Evolutionary conservation across 2,329 filamentous ascomycete genomes (phyloP), one percentile per base, ranked within the genome.

Genomic region (Ophiocordyceps robertsii): DNA sequence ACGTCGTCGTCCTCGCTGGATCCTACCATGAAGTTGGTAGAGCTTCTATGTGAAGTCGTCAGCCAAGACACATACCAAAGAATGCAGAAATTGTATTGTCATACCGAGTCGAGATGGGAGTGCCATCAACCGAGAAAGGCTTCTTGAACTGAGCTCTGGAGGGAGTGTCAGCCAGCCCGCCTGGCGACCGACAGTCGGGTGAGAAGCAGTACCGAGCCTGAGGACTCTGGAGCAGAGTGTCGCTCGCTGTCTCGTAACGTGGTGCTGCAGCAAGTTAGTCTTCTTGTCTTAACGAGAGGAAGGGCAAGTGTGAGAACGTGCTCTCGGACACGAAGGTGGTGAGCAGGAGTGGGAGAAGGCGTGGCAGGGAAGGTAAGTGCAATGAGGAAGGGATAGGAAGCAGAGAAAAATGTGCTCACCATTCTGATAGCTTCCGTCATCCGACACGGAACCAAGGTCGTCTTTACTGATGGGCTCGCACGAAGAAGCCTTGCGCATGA

Each of bases 1-100:
- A 51, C 48, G 29, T 51, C 49, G 21, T 48, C 49, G 30, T 51
- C 46, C 8, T 42, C 45, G 14, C 39, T 46, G 9, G 48, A 47
- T 17, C 46, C 49, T 11, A 51, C 38, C 5, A 49, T 29, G 17
- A 51, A 51, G 11, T 42, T 40, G 16, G 41, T 42, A 9, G 39
- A 39, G 16, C 46, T 50, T 6, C 43, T 46, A 13, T 5, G 35
- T 19, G 32, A 38, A 5, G 7, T 2, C 5, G 32, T 45, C 29
- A 42, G 40, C 6, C 13, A 16, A 7, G 4, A 6, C 6, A 16
- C 7, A 9, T 27, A 7, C 14, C 19, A 24, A 38, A 12, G 9
- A 24, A 33, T 6, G n/a, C n/a, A 16, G 8, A 10, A 9, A 29
- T 32, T 13, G 10, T 11, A 13, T 11, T 14, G 3, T 16, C 43